Evolutionary conservation across 768 basidiomycete genomes (phyloP).

Genomic region (Lactarius hatsudake): DNA sequence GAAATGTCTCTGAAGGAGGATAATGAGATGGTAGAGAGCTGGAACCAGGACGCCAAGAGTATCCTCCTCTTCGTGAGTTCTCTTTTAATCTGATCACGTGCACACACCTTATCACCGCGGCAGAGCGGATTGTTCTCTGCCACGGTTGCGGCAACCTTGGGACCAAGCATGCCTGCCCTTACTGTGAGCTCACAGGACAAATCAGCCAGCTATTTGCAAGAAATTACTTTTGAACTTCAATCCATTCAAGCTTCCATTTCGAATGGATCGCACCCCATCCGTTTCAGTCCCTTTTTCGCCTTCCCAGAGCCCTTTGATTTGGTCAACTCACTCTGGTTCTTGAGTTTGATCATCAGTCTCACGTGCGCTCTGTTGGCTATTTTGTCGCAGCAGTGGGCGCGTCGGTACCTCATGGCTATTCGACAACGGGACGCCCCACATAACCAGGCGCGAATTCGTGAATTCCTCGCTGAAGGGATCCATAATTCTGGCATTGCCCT

Average conservation of each 20-base stretch:
- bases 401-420: neutral
- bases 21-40: neutral
- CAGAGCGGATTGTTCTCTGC: constrained; percentile 24
- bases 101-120: neutral
- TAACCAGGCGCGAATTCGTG: neutral
- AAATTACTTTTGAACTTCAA: too few relatives aligned
- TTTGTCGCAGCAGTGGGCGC: neutral
- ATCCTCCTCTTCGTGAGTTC: neutral
- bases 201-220: neutral
- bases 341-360: neutral
- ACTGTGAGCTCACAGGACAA: constrained; percentile 1
- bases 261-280: too few relatives aligned
- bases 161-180: constrained; percentile 7
- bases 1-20: neutral
- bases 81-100: neutral
- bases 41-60: neutral
- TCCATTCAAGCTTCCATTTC: too few relatives aligned
- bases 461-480: neutral
- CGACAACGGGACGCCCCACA: neutral
- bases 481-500: neutral
- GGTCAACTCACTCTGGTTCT: neutral
- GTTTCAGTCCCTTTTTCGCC: too few relatives aligned
- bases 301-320: too few relatives aligned
- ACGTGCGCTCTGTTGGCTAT: neutral
- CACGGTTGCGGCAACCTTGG: constrained; percentile 16